Base-by-base conservation (phyloP, 169 alveolate genomes). In the Plasmodium vinckei region DNA sequence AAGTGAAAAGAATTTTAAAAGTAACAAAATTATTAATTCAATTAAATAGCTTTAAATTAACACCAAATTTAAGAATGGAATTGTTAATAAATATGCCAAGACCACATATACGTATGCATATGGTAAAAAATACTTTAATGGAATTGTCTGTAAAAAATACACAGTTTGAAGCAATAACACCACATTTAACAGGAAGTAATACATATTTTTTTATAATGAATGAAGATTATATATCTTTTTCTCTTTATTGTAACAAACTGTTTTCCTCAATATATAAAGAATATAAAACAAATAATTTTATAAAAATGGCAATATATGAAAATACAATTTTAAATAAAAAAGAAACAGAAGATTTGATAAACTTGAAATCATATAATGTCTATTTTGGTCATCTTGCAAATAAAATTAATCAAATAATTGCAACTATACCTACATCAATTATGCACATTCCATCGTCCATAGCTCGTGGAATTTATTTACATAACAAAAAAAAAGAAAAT, bases 91-190 rank as follows among this genome's bases (percentile, higher is more conserved):
- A 82, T 56, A 33, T 82, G 60, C 90, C 90, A 21, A 82, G 90
- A 82, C 90, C 90, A 44, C 90, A 82, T 82, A 82, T 82, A 65
- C 90, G 90, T 67, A 71, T 82, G 59, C 90, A 82, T 82, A 82
- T 82, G 90, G 90, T 82, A 19, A 82, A 82, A 59, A 82, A 82
- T 17, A 82, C 90, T 0, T 67, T 82, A 27, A 82, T 82, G 90
- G 65, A 82, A 47, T 23, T 82, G 19, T 44, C 90, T 9, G 90
- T 82, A 13, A 60, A 65, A 25, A 82, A 82, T 12, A 82, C 90
- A 3, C 84, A 84, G 10, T 82, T 82, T 82, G 90, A 82, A 82
- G 90, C 90, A 27, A 67, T 82, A 15, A 70, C 69, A 9, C 90
- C 90, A 27, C 9, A 67, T 61, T 61, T 82, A 19, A 82, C 67